These are phyloP conservation scores for Taphrina populina DNA, from an alignment of 1,139 yeast species.

Conservation along the genomic window DNA sequence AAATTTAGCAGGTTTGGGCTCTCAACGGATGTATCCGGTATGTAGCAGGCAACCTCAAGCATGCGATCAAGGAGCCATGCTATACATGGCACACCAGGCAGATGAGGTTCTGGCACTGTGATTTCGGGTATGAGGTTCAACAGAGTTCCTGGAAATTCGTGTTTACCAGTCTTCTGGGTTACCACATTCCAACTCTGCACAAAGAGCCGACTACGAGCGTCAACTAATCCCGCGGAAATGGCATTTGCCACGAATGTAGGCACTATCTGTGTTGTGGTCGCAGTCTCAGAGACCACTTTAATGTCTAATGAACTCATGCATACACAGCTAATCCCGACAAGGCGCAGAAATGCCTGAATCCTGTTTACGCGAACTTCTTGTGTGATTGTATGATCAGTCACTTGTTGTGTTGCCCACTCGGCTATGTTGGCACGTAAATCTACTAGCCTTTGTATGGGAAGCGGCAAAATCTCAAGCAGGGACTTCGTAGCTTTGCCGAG, in stretches of 20 bases:
- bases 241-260: constrained; percentile 89
- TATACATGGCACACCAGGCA: constrained; percentile 68
- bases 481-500: constrained; percentile 49
- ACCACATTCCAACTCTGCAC: constrained; percentile 68
- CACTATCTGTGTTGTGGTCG: constrained; percentile 47
- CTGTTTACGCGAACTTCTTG: constrained; percentile 63
- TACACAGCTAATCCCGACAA: constrained; percentile 64
- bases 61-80: constrained; percentile 71
- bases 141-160: constrained; percentile 31
- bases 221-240: constrained; percentile 66
- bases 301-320: constrained; percentile 67
- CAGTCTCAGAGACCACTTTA: constrained; percentile 44
- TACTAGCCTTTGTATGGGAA: constrained; percentile 65
- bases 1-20: constrained; percentile 61
- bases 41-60: constrained; percentile 63
- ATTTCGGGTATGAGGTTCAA: constrained; percentile 32
- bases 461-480: constrained; percentile 62
- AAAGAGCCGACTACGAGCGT: constrained; percentile 76
- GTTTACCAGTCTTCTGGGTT: constrained; percentile 46
- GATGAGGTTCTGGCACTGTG: constrained; percentile 32
- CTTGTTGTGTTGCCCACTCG: constrained; percentile 61
- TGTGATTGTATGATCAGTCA: constrained; percentile 59
- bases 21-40: constrained; percentile 65
- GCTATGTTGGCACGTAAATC: constrained; percentile 67
- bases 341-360: constrained; percentile 67